Percentiles rank a stretch among this genome's conserved stretches.
phyloP scores from a whole-genome alignment of 177 flowering plant genomes.

The Tripterygium wilfordii region DNA sequence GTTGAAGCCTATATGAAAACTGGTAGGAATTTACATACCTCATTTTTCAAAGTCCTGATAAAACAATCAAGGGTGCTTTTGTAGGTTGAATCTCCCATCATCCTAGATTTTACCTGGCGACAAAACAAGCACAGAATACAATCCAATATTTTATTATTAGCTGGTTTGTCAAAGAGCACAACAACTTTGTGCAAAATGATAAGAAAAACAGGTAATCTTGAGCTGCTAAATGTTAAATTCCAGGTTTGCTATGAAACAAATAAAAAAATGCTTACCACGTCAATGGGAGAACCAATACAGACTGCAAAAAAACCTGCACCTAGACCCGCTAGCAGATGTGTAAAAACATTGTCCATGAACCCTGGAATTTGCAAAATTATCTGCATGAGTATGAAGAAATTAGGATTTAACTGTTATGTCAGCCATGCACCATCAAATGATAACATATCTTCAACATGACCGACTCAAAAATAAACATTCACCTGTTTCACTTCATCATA shows the following conservation, averaged over 20 bases:
- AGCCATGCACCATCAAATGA: slow-evolving; percentile 1
- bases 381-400: slow-evolving; percentile 49
- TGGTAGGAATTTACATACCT: slow-evolving; percentile 36
- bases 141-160: slow-evolving; percentile 1
- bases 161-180: not conserved
- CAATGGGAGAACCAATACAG: slow-evolving; percentile 96
- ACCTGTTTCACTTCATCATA: slow-evolving; percentile 97
- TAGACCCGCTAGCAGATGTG: slow-evolving; percentile 90
- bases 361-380: slow-evolving; percentile 87
- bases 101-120: slow-evolving; percentile 93
- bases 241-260: slow-evolving; percentile 91
- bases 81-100: slow-evolving; percentile 99
- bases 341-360: slow-evolving; percentile 69
- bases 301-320: slow-evolving; percentile 99
- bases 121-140: slow-evolving; percentile 12
- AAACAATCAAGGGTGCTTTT: slow-evolving; percentile 84
- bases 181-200: too few relatives aligned
- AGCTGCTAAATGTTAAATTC: too few relatives aligned
- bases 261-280: slow-evolving; percentile 96
- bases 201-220: too few relatives aligned
- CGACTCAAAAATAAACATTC: slow-evolving; percentile 6
- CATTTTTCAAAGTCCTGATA: slow-evolving; percentile 65
- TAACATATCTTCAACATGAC: not conserved
- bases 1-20: too few relatives aligned
- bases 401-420: slow-evolving; percentile 8